A percentile compares a stretch with the other conserved stretches of the same genome.
Conservation (phyloP, 208 protist genomes). For the Plasmodiophora brassicae region DNA sequence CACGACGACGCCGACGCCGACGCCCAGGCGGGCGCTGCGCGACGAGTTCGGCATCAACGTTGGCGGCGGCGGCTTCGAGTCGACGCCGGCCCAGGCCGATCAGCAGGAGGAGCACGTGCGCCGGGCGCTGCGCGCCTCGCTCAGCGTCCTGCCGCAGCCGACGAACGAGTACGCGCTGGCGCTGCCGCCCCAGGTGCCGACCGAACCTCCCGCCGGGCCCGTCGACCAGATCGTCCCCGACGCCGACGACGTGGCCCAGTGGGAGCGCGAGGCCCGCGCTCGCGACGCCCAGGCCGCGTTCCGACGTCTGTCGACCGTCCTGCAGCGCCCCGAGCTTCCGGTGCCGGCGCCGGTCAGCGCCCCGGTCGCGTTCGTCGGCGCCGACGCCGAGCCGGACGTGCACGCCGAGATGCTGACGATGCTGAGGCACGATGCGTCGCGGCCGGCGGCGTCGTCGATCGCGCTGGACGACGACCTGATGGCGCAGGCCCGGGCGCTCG, state of each 20-base stretch:
- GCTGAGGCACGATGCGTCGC: not conserved
- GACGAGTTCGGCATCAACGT: conserved; percentile 50
- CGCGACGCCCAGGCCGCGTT: not conserved
- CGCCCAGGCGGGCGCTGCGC: not conserved
- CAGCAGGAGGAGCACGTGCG: not conserved
- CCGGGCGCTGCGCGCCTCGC: not conserved
- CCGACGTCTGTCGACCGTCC: not conserved
- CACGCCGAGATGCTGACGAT: not conserved
- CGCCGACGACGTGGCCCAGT: not conserved
- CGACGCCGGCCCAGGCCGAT: not conserved
- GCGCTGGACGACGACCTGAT: not conserved
- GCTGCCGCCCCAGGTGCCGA: not conserved
- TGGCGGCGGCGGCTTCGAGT: conserved; percentile 8
- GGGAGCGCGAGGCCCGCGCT: not conserved
- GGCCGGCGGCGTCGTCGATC: not conserved
- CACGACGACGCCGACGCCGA: not conserved
- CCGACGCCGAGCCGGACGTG: not conserved
- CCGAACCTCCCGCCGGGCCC: not conserved
- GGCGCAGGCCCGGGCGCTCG: not conserved
- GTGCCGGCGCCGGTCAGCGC: not conserved
- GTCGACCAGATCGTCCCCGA: not conserved
- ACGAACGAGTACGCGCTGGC: not conserved
- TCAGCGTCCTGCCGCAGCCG: not conserved
- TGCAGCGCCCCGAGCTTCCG: not conserved
- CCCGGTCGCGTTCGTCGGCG: not conserved